Percentiles rank a stretch among this genome's conserved stretches.
Evolutionary conservation across 768 basidiomycete species (phyloP).

Genomic region (Rhodotorula kratochvilovae): DNA sequence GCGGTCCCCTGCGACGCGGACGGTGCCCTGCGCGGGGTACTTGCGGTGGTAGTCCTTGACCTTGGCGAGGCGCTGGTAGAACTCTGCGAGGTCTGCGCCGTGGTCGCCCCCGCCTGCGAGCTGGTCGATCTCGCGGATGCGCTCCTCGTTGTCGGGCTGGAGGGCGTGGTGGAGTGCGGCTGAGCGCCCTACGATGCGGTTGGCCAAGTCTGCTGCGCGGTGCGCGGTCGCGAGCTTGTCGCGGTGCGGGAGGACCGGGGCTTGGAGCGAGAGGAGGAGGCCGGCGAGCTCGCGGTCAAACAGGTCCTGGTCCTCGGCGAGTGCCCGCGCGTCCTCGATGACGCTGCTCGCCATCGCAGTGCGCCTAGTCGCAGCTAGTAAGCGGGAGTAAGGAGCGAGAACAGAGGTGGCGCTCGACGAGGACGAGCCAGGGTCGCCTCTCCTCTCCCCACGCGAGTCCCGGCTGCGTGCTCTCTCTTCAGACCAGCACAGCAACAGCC

Average conservation of each 20-base stretch:
- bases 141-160: slow-evolving; percentile 23
- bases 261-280: slow-evolving; percentile 58
- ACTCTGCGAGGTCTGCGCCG: slow-evolving; percentile 69
- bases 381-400: no score
- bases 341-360: slow-evolving; percentile 58
- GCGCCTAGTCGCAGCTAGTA: no score
- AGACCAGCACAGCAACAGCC: no score
- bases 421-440: no score
- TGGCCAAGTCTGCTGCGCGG: slow-evolving; percentile 81
- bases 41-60: slow-evolving; percentile 94
- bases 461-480: no score
- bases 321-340: slow-evolving; percentile 88
- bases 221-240: slow-evolving; percentile 65
- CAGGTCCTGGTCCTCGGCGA: slow-evolving; percentile 91
- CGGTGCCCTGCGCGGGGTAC: slow-evolving; percentile 74
- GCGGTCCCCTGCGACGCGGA: slow-evolving; percentile 14
- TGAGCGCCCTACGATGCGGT: slow-evolving; percentile 61
- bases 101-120: slow-evolving; percentile 37
- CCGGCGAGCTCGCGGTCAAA: slow-evolving; percentile 82
- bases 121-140: slow-evolving; percentile 38
- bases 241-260: slow-evolving; percentile 32
- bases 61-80: slow-evolving; percentile 91
- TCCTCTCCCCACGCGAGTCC: no score
- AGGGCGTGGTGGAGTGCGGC: slow-evolving; percentile 21
- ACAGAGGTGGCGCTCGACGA: no score